Evolutionary conservation across 108 stramenopile genomes (phyloP).

Genomic region (Fragilariopsis cylindrus): DNA sequence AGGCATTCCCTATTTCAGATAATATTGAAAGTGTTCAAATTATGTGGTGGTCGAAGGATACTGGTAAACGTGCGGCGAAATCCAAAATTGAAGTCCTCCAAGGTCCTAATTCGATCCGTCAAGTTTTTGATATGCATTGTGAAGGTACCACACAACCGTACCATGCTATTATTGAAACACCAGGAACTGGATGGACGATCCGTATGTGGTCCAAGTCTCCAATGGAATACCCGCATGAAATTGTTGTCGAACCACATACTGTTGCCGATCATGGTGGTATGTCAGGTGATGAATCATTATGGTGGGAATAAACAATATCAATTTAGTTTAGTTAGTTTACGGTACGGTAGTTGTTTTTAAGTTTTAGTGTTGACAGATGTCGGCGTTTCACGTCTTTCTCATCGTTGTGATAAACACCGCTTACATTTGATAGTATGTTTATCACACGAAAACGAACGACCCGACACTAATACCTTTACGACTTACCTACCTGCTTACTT

Average conservation of each 20-base stretch:
- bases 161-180: conserved; percentile 63
- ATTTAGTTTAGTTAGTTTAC: no score
- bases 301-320: conserved; percentile 11
- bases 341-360: no score
- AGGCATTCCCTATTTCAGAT: conserved; percentile 58
- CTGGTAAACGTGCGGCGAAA: conserved; percentile 72
- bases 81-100: conserved; percentile 63
- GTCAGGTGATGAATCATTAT: background rate
- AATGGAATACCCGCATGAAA: conserved; percentile 20
- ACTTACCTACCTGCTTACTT: no score
- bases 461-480: no score
- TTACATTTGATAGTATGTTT: no score
- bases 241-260: conserved; percentile 15
- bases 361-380: no score
- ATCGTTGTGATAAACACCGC: no score
- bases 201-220: conserved; percentile 41
- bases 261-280: conserved; percentile 3
- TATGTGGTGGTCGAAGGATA: conserved; percentile 62
- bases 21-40: conserved; percentile 65
- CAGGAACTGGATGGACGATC: conserved; percentile 57
- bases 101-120: conserved; percentile 74
- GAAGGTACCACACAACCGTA: conserved; percentile 66
- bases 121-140: conserved; percentile 62
- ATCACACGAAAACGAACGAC: no score
- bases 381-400: no score